Conservation (phyloP, 2,329 filamentous ascomycete genomes). For the Meredithiella fracta region DNA sequence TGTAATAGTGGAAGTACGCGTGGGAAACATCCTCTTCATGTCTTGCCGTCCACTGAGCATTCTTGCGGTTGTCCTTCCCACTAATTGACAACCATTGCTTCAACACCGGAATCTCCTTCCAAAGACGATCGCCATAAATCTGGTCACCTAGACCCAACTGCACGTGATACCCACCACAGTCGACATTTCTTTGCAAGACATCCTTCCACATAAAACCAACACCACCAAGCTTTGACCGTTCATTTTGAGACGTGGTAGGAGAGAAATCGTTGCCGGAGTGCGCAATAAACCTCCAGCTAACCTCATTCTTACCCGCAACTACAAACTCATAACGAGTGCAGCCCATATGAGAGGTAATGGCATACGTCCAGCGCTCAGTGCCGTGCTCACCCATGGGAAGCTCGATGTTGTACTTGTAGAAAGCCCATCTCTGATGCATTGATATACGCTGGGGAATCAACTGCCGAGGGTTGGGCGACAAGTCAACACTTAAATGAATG, state of each 20-base stretch:
- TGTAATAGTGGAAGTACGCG: conserved; percentile 98
- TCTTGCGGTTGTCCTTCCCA: conserved; percentile 85
- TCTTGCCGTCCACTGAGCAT: conserved; percentile 76
- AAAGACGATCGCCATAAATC: conserved; percentile 86
- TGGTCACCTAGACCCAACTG: conserved; percentile 87
- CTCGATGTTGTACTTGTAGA: conserved; percentile 88
- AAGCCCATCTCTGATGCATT: conserved; percentile 84
- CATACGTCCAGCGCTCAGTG: conserved; percentile 88
- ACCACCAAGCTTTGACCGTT: conserved; percentile 71
- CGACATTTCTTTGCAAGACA: conserved; percentile 89
- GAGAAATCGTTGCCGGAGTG: conserved; percentile 96
- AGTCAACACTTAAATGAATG: conserved; percentile 73
- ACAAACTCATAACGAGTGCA: conserved; percentile 98
- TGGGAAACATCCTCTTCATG: conserved; percentile 92
- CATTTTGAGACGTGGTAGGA: conserved; percentile 68
- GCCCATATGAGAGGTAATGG: conserved; percentile 87
- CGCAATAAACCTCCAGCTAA: conserved; percentile 86
- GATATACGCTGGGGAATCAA: conserved; percentile 67
- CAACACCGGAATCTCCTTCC: conserved; percentile 86
- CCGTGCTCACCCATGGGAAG: conserved; percentile 72
- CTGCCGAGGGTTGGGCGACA: conserved; percentile 85
- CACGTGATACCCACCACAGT: conserved; percentile 88
- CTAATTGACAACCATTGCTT: conserved; percentile 92
- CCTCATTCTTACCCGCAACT: conserved; percentile 77
- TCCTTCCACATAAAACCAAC: conserved; percentile 98